Evolutionary conservation across 192 early-diverging fungal species (phyloP).

Genomic region (Gonapodya sp.): DNA sequence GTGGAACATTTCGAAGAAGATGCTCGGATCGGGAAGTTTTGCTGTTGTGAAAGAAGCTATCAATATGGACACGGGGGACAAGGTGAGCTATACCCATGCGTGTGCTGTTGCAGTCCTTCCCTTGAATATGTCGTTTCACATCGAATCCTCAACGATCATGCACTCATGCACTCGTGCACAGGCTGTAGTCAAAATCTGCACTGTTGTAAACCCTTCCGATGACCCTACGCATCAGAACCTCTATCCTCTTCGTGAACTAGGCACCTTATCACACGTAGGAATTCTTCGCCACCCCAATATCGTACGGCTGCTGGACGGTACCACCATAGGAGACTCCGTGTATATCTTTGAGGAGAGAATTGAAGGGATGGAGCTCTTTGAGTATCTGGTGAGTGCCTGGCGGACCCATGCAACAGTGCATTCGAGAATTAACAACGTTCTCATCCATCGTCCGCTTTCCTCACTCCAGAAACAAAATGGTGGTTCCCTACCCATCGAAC

Average conservation of each 20-base stretch:
- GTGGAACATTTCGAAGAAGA: background rate
- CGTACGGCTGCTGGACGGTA: background rate
- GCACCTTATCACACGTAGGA: background rate
- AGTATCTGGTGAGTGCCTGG: background rate
- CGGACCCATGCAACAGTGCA: background rate
- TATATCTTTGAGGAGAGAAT: constrained; percentile 2
- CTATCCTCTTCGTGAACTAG: background rate
- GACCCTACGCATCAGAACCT: background rate
- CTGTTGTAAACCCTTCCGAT: background rate
- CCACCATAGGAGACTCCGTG: background rate
- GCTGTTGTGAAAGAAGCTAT: background rate
- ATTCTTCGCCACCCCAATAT: background rate
- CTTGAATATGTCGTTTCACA: background rate
- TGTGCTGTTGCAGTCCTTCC: background rate
- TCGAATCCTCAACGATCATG: background rate
- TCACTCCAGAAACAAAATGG: background rate
- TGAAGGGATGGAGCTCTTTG: background rate
- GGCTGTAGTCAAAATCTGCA: background rate
- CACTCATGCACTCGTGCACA: background rate
- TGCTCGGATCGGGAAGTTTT: background rate
- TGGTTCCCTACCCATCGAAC: background rate
- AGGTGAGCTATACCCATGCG: too few species aligned
- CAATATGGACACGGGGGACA: background rate
- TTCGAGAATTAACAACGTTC: background rate
- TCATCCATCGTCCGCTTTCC: background rate